These are phyloP conservation scores for Cerioporus squamosus DNA, from an alignment of 1,284 basidiomycete genomes.

Conservation along the genomic window DNA sequence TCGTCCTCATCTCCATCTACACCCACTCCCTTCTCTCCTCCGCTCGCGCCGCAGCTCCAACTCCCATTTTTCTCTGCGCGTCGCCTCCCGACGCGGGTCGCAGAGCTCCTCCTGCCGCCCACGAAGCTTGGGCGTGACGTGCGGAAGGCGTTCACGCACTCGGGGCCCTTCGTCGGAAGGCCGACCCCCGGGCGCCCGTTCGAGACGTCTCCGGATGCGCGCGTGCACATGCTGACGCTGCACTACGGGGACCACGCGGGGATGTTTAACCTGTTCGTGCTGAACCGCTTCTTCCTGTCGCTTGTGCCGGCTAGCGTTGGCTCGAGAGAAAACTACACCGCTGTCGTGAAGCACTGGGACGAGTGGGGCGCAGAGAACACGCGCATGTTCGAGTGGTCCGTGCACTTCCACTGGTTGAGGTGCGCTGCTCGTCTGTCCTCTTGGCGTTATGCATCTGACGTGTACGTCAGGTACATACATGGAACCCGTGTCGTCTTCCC, in stretches of 20 bases:
- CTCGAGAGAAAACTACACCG: background rate
- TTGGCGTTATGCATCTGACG: background rate
- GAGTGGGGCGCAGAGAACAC: conserved; percentile 51
- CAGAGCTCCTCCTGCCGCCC: conserved; percentile 40
- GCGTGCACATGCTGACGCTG: conserved; percentile 50
- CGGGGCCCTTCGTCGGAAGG: conserved; percentile 42
- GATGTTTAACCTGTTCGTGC: conserved; percentile 40
- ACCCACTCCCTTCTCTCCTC: no score
- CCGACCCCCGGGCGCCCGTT: conserved; percentile 40
- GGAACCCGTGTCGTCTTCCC: conserved; percentile 45
- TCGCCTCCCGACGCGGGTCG: conserved; percentile 27
- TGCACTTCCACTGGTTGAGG: conserved; percentile 30
- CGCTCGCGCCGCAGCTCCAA: no score
- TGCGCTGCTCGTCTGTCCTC: no score
- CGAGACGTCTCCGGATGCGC: conserved; percentile 39
- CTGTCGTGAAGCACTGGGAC: conserved; percentile 7
- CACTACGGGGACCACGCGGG: conserved; percentile 34
- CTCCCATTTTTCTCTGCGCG: no score
- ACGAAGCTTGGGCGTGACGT: conserved; percentile 16
- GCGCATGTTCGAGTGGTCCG: conserved; percentile 39
- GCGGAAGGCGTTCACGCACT: conserved; percentile 29
- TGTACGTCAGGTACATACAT: conserved; percentile 45
- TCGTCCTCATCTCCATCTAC: no score
- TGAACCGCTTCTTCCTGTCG: conserved; percentile 40
- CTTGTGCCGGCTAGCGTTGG: conserved; percentile 25